Evolutionary conservation across 352 stramenopile species (phyloP), one percentile per base, ranked within the genome.

Genomic region (Phytopythium boreale): DNA sequence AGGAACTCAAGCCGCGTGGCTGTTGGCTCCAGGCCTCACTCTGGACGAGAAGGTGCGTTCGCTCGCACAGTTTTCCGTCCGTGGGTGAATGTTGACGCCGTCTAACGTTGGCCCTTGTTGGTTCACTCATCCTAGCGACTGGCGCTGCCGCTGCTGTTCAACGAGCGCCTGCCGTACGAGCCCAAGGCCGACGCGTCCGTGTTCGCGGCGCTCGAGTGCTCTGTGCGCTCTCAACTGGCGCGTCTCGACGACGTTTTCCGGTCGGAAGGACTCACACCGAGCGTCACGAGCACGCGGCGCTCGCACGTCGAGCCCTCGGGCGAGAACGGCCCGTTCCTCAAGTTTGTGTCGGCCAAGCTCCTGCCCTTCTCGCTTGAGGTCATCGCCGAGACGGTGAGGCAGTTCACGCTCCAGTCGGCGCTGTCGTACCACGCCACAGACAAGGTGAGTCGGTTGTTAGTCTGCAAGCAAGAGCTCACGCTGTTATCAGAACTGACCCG

Each of bases 311-410:
- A 76, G 27, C 68, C 63, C 2, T 57, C 58, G 8, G 59, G 50
- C 8, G 46, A 67, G 19, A 58, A 71, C n/a, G 66, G 72, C n/a
- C 63, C 72, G 20, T 76, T 72, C n/a, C 58, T 79, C 49, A 70
- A 64, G 22, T 79, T 76, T 61, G 58, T 67, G 41, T 72, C 61
- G 5, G 61, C 72, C 2, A 76, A 76, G 46, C 51, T 75, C 1
- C 53, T 62, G 26, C 72, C 69, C 1, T 79, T 79, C 26, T 52
- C 41, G 11, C 37, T 76, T 5, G 63, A 75, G 17, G 37, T 52
- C 39, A 59, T 79, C 19, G 63, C 43, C 19, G 29, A 59, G 11
- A 69, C 69, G 41, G 74, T 76, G 59, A 73, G 67, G 61, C 50
- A 62, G 7, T 44, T 55, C 10, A 49, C 41, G 1, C 61, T 63